A percentile compares a stretch with the other conserved stretches of the same genome.
These are phyloP conservation scores for Gossypium davidsonii DNA, from an alignment of 441 rosid genomes.

Conservation along the genomic window DNA sequence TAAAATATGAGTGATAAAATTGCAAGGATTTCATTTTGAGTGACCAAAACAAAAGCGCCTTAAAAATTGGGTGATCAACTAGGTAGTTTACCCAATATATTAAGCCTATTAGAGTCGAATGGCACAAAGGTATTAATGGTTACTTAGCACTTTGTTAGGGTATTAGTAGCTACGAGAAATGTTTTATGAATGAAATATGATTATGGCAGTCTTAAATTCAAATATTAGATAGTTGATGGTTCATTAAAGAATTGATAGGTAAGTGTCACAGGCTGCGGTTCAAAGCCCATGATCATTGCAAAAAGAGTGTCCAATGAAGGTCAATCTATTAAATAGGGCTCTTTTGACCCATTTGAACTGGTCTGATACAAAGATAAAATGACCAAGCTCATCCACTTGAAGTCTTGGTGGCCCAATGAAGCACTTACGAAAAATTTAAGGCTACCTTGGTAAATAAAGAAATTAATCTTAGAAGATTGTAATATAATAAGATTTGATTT, in stretches of 20 bases:
- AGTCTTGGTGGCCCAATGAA: background rate
- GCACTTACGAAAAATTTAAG: background rate
- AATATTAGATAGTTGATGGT: background rate
- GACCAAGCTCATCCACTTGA: background rate
- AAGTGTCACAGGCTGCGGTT: background rate
- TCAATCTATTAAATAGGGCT: background rate
- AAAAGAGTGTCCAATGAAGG: background rate
- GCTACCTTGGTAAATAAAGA: background rate
- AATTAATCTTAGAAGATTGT: background rate
- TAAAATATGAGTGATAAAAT: background rate
- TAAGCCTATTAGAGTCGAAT: background rate
- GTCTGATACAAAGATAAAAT: too few relatives aligned
- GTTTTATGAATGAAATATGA: background rate
- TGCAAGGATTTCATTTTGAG: background rate
- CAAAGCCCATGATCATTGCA: background rate
- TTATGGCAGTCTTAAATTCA: background rate
- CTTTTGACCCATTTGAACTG: background rate
- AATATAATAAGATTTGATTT: too few relatives aligned
- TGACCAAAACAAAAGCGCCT: background rate
- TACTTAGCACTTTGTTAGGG: background rate
- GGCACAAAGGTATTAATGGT: background rate
- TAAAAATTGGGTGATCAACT: background rate
- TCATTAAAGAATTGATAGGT: too few relatives aligned
- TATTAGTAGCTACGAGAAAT: background rate
- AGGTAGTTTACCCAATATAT: background rate